Evolutionary conservation across 2,329 filamentous ascomycete genomes (phyloP), one percentile per base, ranked within the genome.

Genomic region (Lithohypha guttulata): DNA sequence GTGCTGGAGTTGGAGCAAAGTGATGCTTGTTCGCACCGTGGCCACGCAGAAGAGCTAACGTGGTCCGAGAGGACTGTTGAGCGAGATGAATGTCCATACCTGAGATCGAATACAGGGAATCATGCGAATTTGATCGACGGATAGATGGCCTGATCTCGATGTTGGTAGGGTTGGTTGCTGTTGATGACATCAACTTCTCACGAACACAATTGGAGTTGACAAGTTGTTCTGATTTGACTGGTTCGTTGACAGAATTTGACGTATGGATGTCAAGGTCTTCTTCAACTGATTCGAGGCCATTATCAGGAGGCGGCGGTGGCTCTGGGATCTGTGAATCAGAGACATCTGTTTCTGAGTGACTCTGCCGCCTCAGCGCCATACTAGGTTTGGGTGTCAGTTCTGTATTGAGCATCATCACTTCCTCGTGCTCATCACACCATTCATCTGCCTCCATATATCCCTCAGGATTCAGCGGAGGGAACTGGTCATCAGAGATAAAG

Each of bases 1-100:
- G 40, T 3, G 50, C 46, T 20, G 71, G 47, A 27, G 42, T 32
- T 7, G 43, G 33, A n/a, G 49, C 41, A 27, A 50, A 52, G 28
- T 52, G 48, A 27, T 39, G 27, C 20, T 39, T 39, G 19, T 39
- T 39, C 27, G 49, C 48, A 33, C 42, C 38, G 18, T 45, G 49
- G 8, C 45, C 45, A 25, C 36, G 45, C 14, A 51, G 34, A 1
- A 47, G 22, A 29, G 31, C 45, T 3, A 42, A 40, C 41, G 46
- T 65, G 13, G 79, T 74, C 42, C 91, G 71, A 52, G 93, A 84
- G 22, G 81, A 84, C 3, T 82, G 75, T 1, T 72, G 70, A 52
- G 80, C 79, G 3, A 93, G 86, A 57, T 93, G 86, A 34, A 94
- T 93, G 55, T 95, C 89, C 57, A 94, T 79, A 2, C 85, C 86